Conservation (phyloP, 805 yeast species). For the Sugiyamaella qingdaonensis region DNA sequence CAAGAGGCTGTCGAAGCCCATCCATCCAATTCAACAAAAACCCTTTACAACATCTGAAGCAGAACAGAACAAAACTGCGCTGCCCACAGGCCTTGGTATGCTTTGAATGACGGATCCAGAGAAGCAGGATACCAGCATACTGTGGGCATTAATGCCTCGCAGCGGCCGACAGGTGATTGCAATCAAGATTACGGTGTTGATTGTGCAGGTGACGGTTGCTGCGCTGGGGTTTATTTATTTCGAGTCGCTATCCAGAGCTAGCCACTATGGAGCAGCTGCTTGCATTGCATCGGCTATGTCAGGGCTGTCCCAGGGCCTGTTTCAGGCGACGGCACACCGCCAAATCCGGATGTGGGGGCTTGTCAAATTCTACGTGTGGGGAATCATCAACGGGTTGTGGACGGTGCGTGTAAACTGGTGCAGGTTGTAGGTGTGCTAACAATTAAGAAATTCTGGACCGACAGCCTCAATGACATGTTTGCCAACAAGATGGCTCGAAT, state of each 20-base stretch:
- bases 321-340: slow-evolving; percentile 24
- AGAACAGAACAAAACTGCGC: too few species aligned
- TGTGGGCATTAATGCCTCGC: background rate
- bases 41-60: too few species aligned
- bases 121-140: background rate
- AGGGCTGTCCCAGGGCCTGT: slow-evolving; percentile 33
- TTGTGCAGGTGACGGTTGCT: slow-evolving; percentile 23
- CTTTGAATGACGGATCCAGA: background rate
- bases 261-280: slow-evolving; percentile 32
- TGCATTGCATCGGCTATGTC: slow-evolving; percentile 29
- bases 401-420: slow-evolving; percentile 19
- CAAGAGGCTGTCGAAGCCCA: too few species aligned
- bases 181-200: background rate
- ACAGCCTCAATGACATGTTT: slow-evolving; percentile 26
- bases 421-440: background rate
- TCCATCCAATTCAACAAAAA: too few species aligned
- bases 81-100: background rate
- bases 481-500: slow-evolving; percentile 22
- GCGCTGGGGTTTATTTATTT: slow-evolving; percentile 22
- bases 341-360: slow-evolving; percentile 14
- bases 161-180: background rate
- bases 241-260: slow-evolving; percentile 22
- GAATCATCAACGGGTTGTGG: slow-evolving; percentile 34
- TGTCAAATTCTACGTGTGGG: slow-evolving; percentile 36
- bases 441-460: slow-evolving; percentile 34